Percentiles rank a stretch among this genome's conserved stretches.
phyloP scores from a whole-genome alignment of 306 rosid species.

The Vigna trinervia region DNA sequence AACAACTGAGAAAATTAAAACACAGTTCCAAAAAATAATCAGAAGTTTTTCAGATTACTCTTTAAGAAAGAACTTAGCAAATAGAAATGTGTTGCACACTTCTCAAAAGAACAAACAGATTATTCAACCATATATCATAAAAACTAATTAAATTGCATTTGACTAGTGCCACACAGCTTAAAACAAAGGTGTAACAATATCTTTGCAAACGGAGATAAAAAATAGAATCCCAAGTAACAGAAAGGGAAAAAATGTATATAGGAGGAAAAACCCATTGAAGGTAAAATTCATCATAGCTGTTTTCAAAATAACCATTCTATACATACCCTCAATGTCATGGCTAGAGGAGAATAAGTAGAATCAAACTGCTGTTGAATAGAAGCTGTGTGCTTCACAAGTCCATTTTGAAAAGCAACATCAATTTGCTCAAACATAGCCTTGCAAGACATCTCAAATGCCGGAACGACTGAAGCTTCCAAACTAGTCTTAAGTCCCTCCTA shows the following conservation, averaged over 20 bases:
- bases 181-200: background rate
- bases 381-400: conserved; percentile 57
- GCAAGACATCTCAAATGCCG: conserved; percentile 73
- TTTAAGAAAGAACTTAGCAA: background rate
- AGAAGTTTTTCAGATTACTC: background rate
- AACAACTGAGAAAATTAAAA: conserved; percentile 20
- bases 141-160: conserved; percentile 14
- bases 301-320: conserved; percentile 36
- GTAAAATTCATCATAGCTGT: conserved; percentile 8
- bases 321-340: conserved; percentile 70
- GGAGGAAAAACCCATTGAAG: conserved; percentile 8
- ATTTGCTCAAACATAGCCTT: conserved; percentile 75
- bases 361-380: conserved; percentile 72
- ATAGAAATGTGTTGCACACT: conserved; percentile 15
- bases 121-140: conserved; percentile 11
- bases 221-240: background rate
- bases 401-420: conserved; percentile 69
- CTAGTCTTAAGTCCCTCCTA: conserved; percentile 71
- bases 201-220: background rate
- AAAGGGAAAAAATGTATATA: conserved; percentile 16
- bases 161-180: conserved; percentile 7
- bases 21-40: background rate
- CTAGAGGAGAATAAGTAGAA: conserved; percentile 70
- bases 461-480: conserved; percentile 68
- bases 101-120: background rate